These are phyloP conservation scores for Pachysandra terminalis DNA, from an alignment of 164 flowering plant species.

Conservation along the genomic window DNA sequence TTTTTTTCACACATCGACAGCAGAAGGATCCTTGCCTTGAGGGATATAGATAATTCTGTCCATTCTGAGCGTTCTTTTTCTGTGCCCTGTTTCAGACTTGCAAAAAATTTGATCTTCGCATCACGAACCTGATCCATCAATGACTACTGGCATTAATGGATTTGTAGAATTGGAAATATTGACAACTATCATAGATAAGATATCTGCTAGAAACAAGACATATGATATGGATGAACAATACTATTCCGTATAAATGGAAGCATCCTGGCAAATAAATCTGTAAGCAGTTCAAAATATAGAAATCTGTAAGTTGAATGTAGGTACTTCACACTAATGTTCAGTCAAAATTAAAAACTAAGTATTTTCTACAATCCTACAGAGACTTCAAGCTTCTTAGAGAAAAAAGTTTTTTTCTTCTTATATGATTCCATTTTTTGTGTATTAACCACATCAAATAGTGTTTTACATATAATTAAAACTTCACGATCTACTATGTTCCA, in stretches of 20 bases:
- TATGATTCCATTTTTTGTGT: too few relatives aligned
- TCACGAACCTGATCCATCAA: constrained; percentile 63
- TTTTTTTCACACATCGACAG: neutral
- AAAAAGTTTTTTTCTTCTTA: too few relatives aligned
- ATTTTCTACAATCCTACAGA: neutral
- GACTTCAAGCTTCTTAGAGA: neutral
- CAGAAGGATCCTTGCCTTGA: constrained; percentile 47
- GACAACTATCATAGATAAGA: neutral
- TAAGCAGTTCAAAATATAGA: neutral
- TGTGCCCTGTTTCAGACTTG: constrained; percentile 61
- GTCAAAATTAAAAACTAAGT: neutral
- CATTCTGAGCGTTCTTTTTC: constrained; percentile 70
- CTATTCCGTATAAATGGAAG: neutral
- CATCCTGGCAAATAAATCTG: neutral
- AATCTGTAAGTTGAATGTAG: neutral
- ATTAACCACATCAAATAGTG: too few relatives aligned
- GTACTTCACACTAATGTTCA: neutral
- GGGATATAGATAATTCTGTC: constrained; percentile 58
- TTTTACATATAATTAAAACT: too few relatives aligned
- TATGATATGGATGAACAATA: too few relatives aligned
- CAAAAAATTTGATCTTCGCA: constrained; percentile 68
- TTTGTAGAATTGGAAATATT: neutral
- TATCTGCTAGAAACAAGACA: too few relatives aligned
- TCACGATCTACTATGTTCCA: neutral
- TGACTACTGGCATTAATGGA: neutral